Conservation (phyloP, 2,329 filamentous ascomycete genomes). For the Ophiostoma perfectum region DNA sequence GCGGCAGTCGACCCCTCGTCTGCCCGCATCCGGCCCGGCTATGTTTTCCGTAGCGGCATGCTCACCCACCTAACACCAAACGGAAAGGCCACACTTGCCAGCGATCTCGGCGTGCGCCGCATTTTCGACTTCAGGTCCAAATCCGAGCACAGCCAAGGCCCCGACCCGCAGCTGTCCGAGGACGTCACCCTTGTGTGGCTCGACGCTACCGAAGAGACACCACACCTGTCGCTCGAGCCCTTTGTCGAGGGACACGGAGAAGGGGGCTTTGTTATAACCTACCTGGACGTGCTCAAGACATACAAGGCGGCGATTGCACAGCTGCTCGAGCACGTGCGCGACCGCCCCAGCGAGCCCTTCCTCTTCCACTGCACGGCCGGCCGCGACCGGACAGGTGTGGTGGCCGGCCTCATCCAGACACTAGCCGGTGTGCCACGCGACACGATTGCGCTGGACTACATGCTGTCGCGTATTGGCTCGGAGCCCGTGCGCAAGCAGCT, state of each 20-base stretch:
- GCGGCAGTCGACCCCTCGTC: not conserved
- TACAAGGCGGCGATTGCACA: conserved; percentile 41
- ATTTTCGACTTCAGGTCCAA: conserved; percentile 49
- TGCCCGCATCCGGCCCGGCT: conserved; percentile 38
- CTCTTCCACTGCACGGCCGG: conserved; percentile 55
- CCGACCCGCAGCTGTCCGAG: conserved; percentile 42
- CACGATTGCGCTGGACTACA: conserved; percentile 44
- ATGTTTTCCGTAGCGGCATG: conserved; percentile 45
- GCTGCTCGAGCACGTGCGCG: conserved; percentile 45
- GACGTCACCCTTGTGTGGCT: conserved; percentile 43
- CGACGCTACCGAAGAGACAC: conserved; percentile 36
- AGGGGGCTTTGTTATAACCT: conserved; percentile 42
- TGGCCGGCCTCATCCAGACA: conserved; percentile 46
- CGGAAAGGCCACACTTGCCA: conserved; percentile 37
- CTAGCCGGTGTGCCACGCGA: conserved; percentile 44
- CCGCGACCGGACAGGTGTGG: conserved; percentile 50
- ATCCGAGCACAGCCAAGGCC: conserved; percentile 39
- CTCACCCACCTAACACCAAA: conserved; percentile 36
- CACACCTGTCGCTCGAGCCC: conserved; percentile 35
- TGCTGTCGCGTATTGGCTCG: conserved; percentile 49
- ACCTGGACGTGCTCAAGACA: conserved; percentile 41
- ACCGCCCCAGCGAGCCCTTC: conserved; percentile 41
- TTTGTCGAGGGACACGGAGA: conserved; percentile 45
- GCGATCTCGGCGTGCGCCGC: conserved; percentile 38
- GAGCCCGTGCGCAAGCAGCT: conserved; percentile 48